Conservation (phyloP, 2,329 filamentous ascomycete genomes). For the Calonectria hongkongensis region DNA sequence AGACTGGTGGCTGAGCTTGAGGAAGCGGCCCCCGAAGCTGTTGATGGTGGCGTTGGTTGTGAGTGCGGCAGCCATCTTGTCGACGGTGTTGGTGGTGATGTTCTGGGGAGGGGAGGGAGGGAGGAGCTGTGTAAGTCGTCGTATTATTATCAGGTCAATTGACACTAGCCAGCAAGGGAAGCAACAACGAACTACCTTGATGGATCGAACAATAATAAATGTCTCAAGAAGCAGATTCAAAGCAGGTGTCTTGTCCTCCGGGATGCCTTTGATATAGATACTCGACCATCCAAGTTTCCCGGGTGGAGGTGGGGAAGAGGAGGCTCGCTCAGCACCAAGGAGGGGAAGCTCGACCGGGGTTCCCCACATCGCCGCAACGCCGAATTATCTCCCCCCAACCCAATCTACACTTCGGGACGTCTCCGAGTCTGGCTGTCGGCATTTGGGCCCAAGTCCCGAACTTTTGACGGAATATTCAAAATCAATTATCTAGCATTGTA, state of each 20-base stretch:
- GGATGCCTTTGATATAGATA: conserved; percentile 27
- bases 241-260: conserved; percentile 7
- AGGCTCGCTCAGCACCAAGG: conserved; percentile 21
- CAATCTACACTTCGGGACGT: conserved; percentile 9
- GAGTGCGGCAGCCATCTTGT: conserved; percentile 80
- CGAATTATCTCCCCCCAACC: conserved; percentile 44
- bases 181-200: conserved; percentile 3
- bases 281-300: conserved; percentile 17
- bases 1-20: conserved; percentile 93
- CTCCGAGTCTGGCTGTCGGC: conserved; percentile 12
- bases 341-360: conserved; percentile 41
- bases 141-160: conserved; percentile 18
- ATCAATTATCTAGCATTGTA: neutral
- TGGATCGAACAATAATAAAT: neutral
- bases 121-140: neutral
- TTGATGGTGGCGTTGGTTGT: conserved; percentile 92
- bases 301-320: conserved; percentile 31
- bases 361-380: conserved; percentile 44
- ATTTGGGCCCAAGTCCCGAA: conserved; percentile 1
- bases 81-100: conserved; percentile 14
- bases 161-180: conserved; percentile 7
- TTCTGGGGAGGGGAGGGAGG: neutral
- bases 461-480: conserved; percentile 6
- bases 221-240: conserved; percentile 15
- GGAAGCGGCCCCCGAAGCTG: conserved; percentile 94